Evolutionary conservation across 805 yeast genomes (phyloP).

Genomic region (Ogataea paradorogensis): DNA sequence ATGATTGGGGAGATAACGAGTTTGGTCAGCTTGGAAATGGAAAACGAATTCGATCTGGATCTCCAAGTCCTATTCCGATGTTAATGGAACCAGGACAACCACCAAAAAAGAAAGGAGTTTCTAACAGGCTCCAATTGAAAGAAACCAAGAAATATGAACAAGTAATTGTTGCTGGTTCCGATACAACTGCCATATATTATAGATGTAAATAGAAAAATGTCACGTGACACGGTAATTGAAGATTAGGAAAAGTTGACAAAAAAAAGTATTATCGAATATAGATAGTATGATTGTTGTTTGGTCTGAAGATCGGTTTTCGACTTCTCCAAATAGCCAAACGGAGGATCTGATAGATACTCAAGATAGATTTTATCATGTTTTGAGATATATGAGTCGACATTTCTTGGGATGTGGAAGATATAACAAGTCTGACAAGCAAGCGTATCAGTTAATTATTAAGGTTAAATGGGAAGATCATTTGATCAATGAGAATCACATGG

Average conservation of each 20-base stretch:
- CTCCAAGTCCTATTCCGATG: constrained; percentile 53
- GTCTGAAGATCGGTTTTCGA: constrained; percentile 3
- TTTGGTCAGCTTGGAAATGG: constrained; percentile 85
- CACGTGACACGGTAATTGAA: neutral
- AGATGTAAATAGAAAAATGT: constrained; percentile 18
- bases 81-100: constrained; percentile 51
- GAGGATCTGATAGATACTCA: constrained; percentile 5
- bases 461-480: constrained; percentile 4
- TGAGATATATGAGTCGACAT: constrained; percentile 6
- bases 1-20: constrained; percentile 83
- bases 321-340: neutral
- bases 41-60: constrained; percentile 54
- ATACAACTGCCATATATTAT: constrained; percentile 63
- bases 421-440: constrained; percentile 1
- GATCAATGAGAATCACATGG: neutral
- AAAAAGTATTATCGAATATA: neutral
- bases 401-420: constrained; percentile 6
- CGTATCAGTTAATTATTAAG: constrained; percentile 10
- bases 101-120: constrained; percentile 24
- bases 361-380: constrained; percentile 2
- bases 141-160: constrained; percentile 42
- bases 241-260: neutral
- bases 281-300: constrained; percentile 5
- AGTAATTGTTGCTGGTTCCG: constrained; percentile 59
- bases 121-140: constrained; percentile 47